A percentile compares a stretch with the other conserved stretches of the same genome.
Evolutionary conservation across 352 stramenopile genomes (phyloP).

Genomic region (Vaucheria bursata): DNA sequence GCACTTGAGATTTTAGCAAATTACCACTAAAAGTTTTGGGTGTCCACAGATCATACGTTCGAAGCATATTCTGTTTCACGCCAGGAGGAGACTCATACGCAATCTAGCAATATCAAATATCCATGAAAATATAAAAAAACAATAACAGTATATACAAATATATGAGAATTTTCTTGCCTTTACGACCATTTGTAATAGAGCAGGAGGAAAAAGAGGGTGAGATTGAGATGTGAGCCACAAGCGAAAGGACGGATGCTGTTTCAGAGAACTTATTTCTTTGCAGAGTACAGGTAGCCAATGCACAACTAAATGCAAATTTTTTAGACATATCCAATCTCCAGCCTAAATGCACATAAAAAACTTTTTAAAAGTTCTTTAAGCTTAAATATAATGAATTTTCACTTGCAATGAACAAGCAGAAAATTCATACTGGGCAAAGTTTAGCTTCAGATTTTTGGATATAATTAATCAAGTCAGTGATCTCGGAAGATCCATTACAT

Average conservation of each 20-base stretch:
- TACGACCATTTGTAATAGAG: slow-evolving; percentile 78
- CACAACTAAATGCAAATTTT: slow-evolving; percentile 88
- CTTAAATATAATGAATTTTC: too few relatives aligned
- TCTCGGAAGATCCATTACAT: too few relatives aligned
- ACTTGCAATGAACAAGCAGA: too few relatives aligned
- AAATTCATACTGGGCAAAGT: too few relatives aligned
- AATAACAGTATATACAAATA: not conserved
- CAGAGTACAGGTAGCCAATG: slow-evolving; percentile 80
- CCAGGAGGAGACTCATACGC: slow-evolving; percentile 86
- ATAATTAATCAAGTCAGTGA: too few relatives aligned
- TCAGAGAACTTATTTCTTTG: slow-evolving; percentile 55
- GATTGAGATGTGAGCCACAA: slow-evolving; percentile 88
- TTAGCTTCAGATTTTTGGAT: too few relatives aligned
- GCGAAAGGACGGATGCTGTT: slow-evolving; percentile 69
- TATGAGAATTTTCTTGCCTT: too few relatives aligned
- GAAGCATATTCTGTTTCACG: slow-evolving; percentile 88
- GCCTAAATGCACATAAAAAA: too few relatives aligned
- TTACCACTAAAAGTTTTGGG: slow-evolving; percentile 9
- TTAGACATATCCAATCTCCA: slow-evolving; percentile 85
- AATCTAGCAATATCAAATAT: too few relatives aligned
- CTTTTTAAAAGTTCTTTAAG: too few relatives aligned
- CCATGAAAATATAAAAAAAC: too few relatives aligned
- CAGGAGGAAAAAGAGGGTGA: slow-evolving; percentile 74
- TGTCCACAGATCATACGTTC: slow-evolving; percentile 75
- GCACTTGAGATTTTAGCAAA: slow-evolving; percentile 46